phyloP scores from a whole-genome alignment of 805 yeast species.

The Wickerhamomyces bovis region DNA sequence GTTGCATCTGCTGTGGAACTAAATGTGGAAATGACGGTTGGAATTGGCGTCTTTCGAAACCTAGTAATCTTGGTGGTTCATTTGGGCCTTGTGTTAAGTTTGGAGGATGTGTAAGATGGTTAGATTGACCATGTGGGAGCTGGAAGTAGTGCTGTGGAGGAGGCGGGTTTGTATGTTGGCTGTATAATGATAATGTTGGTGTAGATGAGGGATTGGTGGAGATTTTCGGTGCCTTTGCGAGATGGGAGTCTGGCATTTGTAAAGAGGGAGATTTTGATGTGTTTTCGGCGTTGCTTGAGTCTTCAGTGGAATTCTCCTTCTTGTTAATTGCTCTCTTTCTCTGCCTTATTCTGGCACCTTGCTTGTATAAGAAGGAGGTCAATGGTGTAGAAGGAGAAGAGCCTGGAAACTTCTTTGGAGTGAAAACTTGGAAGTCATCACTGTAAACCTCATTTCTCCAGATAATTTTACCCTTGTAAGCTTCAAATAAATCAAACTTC shows the following conservation, averaged over 20 bases:
- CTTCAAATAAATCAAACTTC: conserved; percentile 26
- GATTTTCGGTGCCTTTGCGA: background rate
- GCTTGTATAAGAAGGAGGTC: conserved; percentile 25
- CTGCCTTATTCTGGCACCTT: conserved; percentile 28
- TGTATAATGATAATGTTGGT: background rate
- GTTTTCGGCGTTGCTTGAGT: background rate
- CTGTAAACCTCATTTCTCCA: conserved; percentile 15
- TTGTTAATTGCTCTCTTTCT: conserved; percentile 24
- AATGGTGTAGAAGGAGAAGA: conserved; percentile 23
- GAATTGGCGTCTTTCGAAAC: background rate
- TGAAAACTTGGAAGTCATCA: conserved; percentile 22
- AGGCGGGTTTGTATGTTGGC: background rate
- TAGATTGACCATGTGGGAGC: no score
- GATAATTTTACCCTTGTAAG: conserved; percentile 17
- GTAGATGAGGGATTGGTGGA: background rate
- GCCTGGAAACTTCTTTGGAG: conserved; percentile 30
- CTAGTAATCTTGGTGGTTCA: background rate
- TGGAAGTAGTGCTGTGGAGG: background rate
- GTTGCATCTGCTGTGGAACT: background rate
- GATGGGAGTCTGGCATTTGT: background rate
- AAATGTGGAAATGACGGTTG: background rate
- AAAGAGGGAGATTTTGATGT: background rate
- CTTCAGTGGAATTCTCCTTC: conserved; percentile 27
- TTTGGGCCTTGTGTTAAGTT: background rate
- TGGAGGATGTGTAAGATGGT: background rate